Base-by-base conservation (phyloP, 2,329 filamentous ascomycete species). In the Epichloe sibirici region DNA sequence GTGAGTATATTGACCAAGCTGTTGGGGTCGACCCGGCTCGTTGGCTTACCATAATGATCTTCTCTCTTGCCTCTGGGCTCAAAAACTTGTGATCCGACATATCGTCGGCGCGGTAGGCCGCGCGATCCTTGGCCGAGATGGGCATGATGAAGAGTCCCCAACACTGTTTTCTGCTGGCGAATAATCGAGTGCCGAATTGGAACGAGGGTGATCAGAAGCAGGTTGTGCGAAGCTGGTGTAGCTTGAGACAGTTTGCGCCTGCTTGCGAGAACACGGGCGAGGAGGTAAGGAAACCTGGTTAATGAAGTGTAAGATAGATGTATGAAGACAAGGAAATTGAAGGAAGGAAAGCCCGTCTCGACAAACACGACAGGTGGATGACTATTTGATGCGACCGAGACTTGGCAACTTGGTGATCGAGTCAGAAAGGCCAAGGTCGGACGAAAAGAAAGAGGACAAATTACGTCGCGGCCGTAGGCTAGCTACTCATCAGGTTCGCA, bases 101-200 rank as follows among this genome's bases (percentile, higher is more conserved):
- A 48, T 71, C 70, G 54, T 74, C 71, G 56, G 65, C 64, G 51
- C 71, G 63, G 55, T 74, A 73, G 49, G 64, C 62, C 61, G 64
- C 62, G 53, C 65, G 68, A 55, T 69, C 70, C 56, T 63, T 62
- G 42, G 59, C 47, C 23, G 65, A 66, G 57, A 72, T 64, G 37
- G 62, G 62, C 68, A 69, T 69, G 52, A 53, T 55, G 60, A 56
- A 50, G 34, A 31, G 48, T 17, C 15, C 31, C 31, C 9, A 15
- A n/a, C 15, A 21, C 6, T 7, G 9, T 6, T n/a, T 17, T 13
- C 3, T 23, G n/a, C 13, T 34, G 13, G 35, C 2, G 35, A 9
- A n/a, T 13, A 21, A 13, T 40, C 17, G 17, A 12, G 46, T 38
- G 25, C 28, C 31, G 15, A 21, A 21, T 9, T 43, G 7, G n/a